A percentile compares a stretch with the other conserved stretches of the same genome.
Evolutionary conservation across 2,329 filamentous ascomycete species (phyloP).

Genomic region (Rutstroemia sp.): DNA sequence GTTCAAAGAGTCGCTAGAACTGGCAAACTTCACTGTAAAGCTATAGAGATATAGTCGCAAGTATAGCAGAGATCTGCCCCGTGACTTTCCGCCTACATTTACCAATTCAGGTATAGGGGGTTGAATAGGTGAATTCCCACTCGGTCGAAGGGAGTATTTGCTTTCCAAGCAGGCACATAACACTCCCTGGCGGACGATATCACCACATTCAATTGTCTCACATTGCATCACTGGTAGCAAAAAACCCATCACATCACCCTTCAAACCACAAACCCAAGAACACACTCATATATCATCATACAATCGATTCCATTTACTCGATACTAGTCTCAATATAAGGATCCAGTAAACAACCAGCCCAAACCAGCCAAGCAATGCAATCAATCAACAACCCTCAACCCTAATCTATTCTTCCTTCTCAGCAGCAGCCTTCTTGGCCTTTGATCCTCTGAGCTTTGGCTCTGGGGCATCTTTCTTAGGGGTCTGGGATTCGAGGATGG

Average conservation of each 20-base stretch:
- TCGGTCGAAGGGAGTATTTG: too few relatives aligned
- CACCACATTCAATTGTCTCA: neutral
- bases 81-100: too few relatives aligned
- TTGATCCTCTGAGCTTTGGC: slow-evolving; percentile 69
- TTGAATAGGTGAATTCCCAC: too few relatives aligned
- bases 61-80: too few relatives aligned
- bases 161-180: too few relatives aligned
- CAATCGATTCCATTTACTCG: neutral
- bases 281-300: neutral
- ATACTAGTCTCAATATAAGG: neutral
- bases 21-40: too few relatives aligned
- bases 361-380: slow-evolving; percentile 8
- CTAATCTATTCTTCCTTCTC: slow-evolving; percentile 36
- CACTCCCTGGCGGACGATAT: neutral
- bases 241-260: neutral
- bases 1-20: too few relatives aligned
- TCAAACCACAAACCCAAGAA: neutral
- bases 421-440: slow-evolving; percentile 65
- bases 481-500: slow-evolving; percentile 73
- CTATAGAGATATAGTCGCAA: too few relatives aligned
- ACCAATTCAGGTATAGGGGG: too few relatives aligned
- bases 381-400: slow-evolving; percentile 10
- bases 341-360: slow-evolving; percentile 13
- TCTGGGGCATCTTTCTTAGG: slow-evolving; percentile 68
- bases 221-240: neutral